phyloP scores from a whole-genome alignment of 345 rosid species.

The Turnera subulata region DNA sequence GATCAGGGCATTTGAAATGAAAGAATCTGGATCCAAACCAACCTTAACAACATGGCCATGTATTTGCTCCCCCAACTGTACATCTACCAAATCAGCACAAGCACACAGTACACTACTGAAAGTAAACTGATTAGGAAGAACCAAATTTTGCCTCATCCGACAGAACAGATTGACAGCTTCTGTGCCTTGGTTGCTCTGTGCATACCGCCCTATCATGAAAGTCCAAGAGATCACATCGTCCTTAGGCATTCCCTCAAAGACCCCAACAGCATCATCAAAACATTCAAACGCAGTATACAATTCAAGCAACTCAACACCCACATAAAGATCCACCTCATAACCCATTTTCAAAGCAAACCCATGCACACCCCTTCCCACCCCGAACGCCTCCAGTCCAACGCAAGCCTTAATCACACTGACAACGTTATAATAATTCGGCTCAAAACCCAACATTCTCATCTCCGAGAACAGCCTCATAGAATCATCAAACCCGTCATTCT shows the following conservation, averaged over 20 bases:
- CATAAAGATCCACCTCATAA: conserved; percentile 50
- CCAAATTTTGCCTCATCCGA: conserved; percentile 55
- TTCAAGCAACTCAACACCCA: conserved; percentile 70
- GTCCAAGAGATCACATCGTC: conserved; percentile 82
- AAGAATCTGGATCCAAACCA: conserved; percentile 46
- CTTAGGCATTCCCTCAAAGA: conserved; percentile 74
- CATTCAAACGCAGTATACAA: conserved; percentile 49
- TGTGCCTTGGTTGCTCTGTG: conserved; percentile 48
- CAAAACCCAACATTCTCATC: conserved; percentile 60
- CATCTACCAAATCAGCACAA: conserved; percentile 47
- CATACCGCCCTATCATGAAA: conserved; percentile 75
- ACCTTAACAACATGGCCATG: conserved; percentile 55
- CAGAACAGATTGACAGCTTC: conserved; percentile 59
- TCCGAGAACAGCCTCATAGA: conserved; percentile 42
- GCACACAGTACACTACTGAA: conserved; percentile 67
- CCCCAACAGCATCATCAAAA: conserved; percentile 37
- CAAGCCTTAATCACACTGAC: conserved; percentile 69
- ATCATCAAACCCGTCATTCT: conserved; percentile 53
- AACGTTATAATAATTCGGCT: conserved; percentile 62
- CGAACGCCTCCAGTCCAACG: conserved; percentile 47
- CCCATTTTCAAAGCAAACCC: conserved; percentile 55
- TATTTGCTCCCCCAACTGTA: conserved; percentile 59
- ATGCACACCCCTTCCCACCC: conserved; percentile 56
- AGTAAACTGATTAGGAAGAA: conserved; percentile 73
- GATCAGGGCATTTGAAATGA: conserved; percentile 73